Base-by-base conservation (phyloP, 2,329 filamentous ascomycete genomes). In the Colletotrichum simmondsii region DNA sequence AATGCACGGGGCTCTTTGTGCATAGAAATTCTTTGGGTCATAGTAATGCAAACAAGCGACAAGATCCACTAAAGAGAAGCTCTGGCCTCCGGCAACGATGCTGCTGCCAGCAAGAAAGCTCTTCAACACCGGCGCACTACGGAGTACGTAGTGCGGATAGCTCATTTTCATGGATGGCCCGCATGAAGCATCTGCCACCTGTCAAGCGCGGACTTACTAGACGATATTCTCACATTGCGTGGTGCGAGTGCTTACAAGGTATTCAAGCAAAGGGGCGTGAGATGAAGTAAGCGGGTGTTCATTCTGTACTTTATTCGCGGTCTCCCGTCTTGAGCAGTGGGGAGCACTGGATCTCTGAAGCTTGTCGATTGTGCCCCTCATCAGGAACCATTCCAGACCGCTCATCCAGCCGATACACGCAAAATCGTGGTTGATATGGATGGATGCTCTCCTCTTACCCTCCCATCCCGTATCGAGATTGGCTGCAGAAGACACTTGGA, bases 371-470 rank as follows among this genome's bases (percentile, higher is more conserved):
- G 19, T 37, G 49, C 49, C 46, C 26, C 49, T 37, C 49, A 37
- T 22, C n/a, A 37, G 8, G 7, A 54, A 65, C 56, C 65, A 46
- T 57, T 72, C 59, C 59, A 72, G 70, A 72, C 70, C 70, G 70
- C 65, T 72, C 57, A 61, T 72, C 58, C 35, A 52, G 22, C 16
- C 61, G 8, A 12, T 54, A 10, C n/a, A 5, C n/a, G 35, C 22
- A n/a, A 19, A 11, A 46, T 53, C 54, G 49, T 37, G 54, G 62
- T 54, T 63, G 66, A n/a, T 61, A 28, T 61, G 35, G 10, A 68
- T 57, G 35, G 14, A 57, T 32, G 64, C 24, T 57, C 68, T 56
- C 57, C 56, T 42, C 22, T 26, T 37, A 5, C 19, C 49, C 32
- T 56, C 37, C 35, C 56, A 22, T 24, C 37, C 65, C 54, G 37